Evolutionary conservation across 1,284 basidiomycete species (phyloP).

Genomic region (Agroathelia rolfsii): DNA sequence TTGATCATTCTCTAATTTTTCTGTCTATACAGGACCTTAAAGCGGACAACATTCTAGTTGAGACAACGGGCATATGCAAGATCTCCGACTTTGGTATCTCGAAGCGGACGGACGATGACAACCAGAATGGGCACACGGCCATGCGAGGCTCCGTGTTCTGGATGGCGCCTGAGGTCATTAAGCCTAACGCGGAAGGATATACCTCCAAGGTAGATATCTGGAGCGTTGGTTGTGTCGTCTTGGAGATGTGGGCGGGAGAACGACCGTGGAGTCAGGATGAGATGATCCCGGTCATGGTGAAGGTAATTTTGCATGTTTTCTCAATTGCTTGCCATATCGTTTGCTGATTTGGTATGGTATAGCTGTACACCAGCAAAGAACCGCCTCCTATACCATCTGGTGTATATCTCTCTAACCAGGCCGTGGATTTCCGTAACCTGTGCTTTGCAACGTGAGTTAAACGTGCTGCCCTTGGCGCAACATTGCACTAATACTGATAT

Average conservation of each 20-base stretch:
- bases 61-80: conserved; percentile 63
- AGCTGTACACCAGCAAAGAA: conserved; percentile 76
- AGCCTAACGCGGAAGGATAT: conserved; percentile 34
- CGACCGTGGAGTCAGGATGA: conserved; percentile 51
- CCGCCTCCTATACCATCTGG: conserved; percentile 87
- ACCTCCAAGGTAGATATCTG: conserved; percentile 67
- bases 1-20: conserved; percentile 1
- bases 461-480: conserved; percentile 5
- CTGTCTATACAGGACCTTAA: conserved; percentile 49
- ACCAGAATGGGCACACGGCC: conserved; percentile 44
- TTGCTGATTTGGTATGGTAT: conserved; percentile 12
- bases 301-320: conserved; percentile 18
- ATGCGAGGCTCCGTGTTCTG: conserved; percentile 72
- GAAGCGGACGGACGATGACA: conserved; percentile 43
- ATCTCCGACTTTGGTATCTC: conserved; percentile 78
- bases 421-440: conserved; percentile 79
- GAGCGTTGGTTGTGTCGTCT: conserved; percentile 68
- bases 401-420: conserved; percentile 64
- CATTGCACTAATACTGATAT: no score
- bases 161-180: conserved; percentile 77
- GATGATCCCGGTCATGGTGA: conserved; percentile 26
- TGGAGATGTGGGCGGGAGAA: conserved; percentile 73
- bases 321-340: no score
- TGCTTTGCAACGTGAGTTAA: conserved; percentile 81
- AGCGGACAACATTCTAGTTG: conserved; percentile 74